A percentile compares a stretch with the other conserved stretches of the same genome.
Evolutionary conservation across 2,329 filamentous ascomycete genomes (phyloP).

Genomic region (Colletotrichum agaves): DNA sequence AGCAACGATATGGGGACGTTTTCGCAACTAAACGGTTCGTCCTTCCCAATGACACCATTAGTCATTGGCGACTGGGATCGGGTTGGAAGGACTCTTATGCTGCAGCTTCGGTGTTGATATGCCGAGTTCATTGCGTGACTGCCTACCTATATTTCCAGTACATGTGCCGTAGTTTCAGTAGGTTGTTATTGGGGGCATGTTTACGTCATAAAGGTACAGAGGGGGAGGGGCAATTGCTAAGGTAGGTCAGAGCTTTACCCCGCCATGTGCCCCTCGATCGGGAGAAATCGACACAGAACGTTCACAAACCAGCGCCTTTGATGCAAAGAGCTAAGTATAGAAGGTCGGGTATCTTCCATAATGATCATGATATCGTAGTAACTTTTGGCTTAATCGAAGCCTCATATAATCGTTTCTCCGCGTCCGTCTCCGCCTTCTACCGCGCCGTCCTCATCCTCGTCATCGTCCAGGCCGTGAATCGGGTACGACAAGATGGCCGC

Average conservation of each 20-base stretch:
- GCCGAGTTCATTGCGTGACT: constrained; percentile 20
- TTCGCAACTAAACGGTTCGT: neutral
- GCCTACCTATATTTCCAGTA: neutral
- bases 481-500: constrained; percentile 93
- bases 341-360: neutral
- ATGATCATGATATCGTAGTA: neutral
- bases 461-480: constrained; percentile 81
- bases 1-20: neutral
- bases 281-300: neutral
- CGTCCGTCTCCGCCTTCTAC: constrained; percentile 6
- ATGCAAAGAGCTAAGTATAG: neutral
- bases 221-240: constrained; percentile 11
- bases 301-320: neutral
- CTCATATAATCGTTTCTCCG: constrained; percentile 28
- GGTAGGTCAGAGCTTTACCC: constrained; percentile 7
- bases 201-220: constrained; percentile 32
- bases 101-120: constrained; percentile 32
- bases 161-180: constrained; percentile 1
- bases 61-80: constrained; percentile 11
- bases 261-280: constrained; percentile 13
- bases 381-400: neutral
- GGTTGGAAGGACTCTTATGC: neutral
- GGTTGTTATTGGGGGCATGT: neutral
- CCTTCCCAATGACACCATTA: constrained; percentile 25
- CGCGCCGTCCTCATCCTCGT: constrained; percentile 57